Evolutionary conservation across 2,329 filamentous ascomycete species (phyloP).

Genomic region (Penicillium sp.): DNA sequence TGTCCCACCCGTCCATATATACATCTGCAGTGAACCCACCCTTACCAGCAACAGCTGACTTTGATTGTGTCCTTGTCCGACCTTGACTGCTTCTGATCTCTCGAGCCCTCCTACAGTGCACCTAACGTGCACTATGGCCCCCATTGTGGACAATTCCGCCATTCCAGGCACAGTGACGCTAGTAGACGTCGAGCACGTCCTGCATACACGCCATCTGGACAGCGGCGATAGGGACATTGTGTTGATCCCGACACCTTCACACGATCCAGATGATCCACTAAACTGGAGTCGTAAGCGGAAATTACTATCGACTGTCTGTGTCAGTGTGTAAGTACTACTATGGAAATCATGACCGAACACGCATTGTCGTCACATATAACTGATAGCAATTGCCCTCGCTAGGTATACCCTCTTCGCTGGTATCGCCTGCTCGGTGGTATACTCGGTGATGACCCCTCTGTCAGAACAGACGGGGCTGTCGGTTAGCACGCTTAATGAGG

Average conservation of each 20-base stretch:
- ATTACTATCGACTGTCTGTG: slow-evolving; percentile 44
- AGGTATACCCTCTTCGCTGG: slow-evolving; percentile 44
- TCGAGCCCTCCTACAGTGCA: background rate
- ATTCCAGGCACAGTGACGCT: slow-evolving; percentile 49
- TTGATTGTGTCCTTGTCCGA: background rate
- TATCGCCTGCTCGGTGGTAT: slow-evolving; percentile 41
- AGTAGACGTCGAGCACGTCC: slow-evolving; percentile 42
- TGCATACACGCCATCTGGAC: slow-evolving; percentile 34
- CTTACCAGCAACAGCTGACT: too few relatives aligned
- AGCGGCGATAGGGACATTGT: slow-evolving; percentile 41
- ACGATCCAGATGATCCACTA: slow-evolving; percentile 50
- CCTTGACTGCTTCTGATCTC: background rate
- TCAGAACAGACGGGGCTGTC: slow-evolving; percentile 40
- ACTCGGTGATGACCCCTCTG: slow-evolving; percentile 42
- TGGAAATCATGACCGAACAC: too few relatives aligned
- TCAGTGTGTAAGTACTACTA: slow-evolving; percentile 38
- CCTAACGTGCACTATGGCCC: slow-evolving; percentile 23
- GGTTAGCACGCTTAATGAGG: slow-evolving; percentile 38
- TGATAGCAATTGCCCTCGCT: background rate
- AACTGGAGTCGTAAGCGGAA: slow-evolving; percentile 51
- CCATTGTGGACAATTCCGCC: slow-evolving; percentile 28
- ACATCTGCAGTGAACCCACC: background rate
- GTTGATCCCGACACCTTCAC: slow-evolving; percentile 46
- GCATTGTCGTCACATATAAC: background rate
- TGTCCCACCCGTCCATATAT: background rate